phyloP scores from a whole-genome alignment of 176 grass and related monocot genomes.

The Carex myosuroides region DNA sequence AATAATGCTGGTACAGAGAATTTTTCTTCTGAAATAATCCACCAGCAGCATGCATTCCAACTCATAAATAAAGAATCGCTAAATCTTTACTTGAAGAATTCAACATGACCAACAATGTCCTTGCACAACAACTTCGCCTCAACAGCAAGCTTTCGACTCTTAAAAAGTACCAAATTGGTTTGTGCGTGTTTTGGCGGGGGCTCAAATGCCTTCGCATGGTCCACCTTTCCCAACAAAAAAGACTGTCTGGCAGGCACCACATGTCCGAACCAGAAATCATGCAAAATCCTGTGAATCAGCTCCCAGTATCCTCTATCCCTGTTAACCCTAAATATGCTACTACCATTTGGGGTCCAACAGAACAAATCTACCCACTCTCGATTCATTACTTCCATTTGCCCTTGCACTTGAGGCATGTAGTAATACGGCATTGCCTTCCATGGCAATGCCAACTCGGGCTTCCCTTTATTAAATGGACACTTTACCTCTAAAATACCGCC shows the following conservation, averaged over 20 bases:
- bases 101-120: constrained; percentile 84
- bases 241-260: constrained; percentile 76
- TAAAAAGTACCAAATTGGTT: constrained; percentile 57
- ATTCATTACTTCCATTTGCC: constrained; percentile 97
- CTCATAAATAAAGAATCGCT: constrained; percentile 18
- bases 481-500: constrained; percentile 93
- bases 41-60: not conserved
- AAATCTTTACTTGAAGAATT: constrained; percentile 63
- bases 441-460: constrained; percentile 77
- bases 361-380: constrained; percentile 93
- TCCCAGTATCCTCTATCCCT: constrained; percentile 74
- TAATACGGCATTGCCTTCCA: constrained; percentile 82
- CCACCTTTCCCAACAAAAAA: constrained; percentile 40
- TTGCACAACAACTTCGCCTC: constrained; percentile 72
- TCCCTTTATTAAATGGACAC: constrained; percentile 96
- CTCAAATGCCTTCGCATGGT: constrained; percentile 58
- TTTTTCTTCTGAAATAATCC: not conserved
- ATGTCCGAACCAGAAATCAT: constrained; percentile 82
- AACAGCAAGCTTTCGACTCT: constrained; percentile 67
- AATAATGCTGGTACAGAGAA: not conserved
- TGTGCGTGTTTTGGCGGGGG: constrained; percentile 56
- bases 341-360: constrained; percentile 93
- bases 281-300: constrained; percentile 63
- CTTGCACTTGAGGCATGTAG: constrained; percentile 97
- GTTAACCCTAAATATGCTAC: constrained; percentile 56